Evolutionary conservation across 371 early-diverging fungal genomes (phyloP), one percentile per base, ranked within the genome.

Genomic region (Mortierella sp.): DNA sequence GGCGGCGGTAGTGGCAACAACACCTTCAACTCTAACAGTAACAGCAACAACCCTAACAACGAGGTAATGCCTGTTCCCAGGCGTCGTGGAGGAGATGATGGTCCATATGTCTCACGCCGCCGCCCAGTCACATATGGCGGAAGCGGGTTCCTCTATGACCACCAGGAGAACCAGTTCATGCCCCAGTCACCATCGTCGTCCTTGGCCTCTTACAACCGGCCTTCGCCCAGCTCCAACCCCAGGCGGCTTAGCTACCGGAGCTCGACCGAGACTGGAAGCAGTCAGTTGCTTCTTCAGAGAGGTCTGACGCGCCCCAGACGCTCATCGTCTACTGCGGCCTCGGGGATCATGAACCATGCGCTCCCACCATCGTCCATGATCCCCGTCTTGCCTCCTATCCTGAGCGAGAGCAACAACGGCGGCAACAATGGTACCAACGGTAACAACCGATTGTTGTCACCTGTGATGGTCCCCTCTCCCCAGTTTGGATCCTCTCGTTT

Each of bases 41-140:
- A 49, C n/a, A 43, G 8, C 51, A 68, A 51, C 60, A 54, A 49
- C 4, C 21, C 21, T 4, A 51, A 38, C 54, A 79, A 70, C 32
- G 82, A 82, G 1, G 75, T 75, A 12, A 79, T 83, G 77, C 83
- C 83, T 1, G 63, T 79, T 6, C 83, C 83, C 16, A 58, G 83
- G 58, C 79, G 78, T 58, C 48, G 83, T 27, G 74, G 76, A 16
- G 74, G 81, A 24, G 80, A 80, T 73, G 83, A 79, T 75, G 75
- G 70, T 3, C 79, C 82, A 1, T 85, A 82, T 75, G 77, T 80
- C 4, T 70, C 82, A 21, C 82, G 86, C 4, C 77, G 86, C 38
- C 82, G 86, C 2, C 86, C 86, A 14, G 82, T 85, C 58, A 85
- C 86, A 2, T 85, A 85, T 63, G 75, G 82, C 27, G 86, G 86